Evolutionary conservation across 441 rosid genomes (phyloP).

Genomic region (Gossypium gossypioides): DNA sequence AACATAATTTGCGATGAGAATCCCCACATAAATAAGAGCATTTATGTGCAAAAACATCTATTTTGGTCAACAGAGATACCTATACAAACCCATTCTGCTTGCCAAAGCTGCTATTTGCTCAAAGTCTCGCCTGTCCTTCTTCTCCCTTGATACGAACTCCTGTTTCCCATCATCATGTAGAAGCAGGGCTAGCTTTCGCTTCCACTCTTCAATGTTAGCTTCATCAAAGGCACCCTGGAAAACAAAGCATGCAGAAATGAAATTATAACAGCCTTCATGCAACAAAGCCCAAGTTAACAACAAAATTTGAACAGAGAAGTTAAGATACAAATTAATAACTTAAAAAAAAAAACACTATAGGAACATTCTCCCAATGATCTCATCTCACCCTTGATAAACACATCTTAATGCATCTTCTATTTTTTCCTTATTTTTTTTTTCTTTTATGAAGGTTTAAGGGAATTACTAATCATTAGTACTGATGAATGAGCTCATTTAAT

Average conservation of each 20-base stretch:
- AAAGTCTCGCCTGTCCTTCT: slow-evolving; percentile 68
- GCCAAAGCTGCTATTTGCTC: slow-evolving; percentile 70
- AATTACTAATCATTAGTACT: not conserved
- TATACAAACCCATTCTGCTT: slow-evolving; percentile 61
- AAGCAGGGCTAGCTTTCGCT: slow-evolving; percentile 41
- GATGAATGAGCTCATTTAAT: not conserved
- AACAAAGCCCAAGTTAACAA: not conserved
- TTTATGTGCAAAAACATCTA: slow-evolving; percentile 2
- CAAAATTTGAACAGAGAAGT: not conserved
- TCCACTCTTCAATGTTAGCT: slow-evolving; percentile 57
- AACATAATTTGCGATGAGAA: slow-evolving; percentile 20
- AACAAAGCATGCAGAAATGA: not conserved
- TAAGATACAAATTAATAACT: not conserved
- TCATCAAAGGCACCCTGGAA: slow-evolving; percentile 34
- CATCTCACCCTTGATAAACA: not conserved
- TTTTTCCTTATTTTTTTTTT: not conserved
- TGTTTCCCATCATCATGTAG: slow-evolving; percentile 45
- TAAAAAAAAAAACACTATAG: not conserved
- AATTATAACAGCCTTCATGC: not conserved
- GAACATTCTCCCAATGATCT: not conserved
- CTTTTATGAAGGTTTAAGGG: not conserved
- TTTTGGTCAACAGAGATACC: slow-evolving; percentile 33
- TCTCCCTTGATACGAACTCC: slow-evolving; percentile 75
- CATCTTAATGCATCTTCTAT: not conserved
- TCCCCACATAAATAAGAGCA: not conserved